A percentile compares a stretch with the other conserved stretches of the same genome.
phyloP scores from a whole-genome alignment of 208 protist genomes.

The Acanthamoeba healyi region DNA sequence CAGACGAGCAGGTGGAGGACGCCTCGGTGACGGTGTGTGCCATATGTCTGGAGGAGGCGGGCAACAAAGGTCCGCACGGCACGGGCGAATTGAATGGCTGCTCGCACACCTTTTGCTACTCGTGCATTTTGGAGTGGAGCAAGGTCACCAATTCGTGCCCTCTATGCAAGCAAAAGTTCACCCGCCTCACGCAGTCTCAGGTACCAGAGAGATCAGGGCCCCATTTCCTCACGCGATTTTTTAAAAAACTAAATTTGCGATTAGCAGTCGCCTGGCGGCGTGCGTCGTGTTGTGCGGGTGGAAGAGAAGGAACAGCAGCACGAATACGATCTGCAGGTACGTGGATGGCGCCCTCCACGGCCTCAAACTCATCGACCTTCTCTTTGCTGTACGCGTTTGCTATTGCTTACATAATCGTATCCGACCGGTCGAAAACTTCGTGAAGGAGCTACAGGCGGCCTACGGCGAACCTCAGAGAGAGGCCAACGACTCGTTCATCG shows the following conservation, averaged over 20 bases:
- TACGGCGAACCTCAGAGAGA: neutral
- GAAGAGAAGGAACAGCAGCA: conserved; percentile 2
- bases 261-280: neutral
- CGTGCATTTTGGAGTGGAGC: conserved; percentile 72
- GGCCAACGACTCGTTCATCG: conserved; percentile 40
- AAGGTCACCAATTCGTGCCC: conserved; percentile 66
- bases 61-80: conserved; percentile 5
- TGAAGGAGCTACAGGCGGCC: neutral
- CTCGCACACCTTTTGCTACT: conserved; percentile 43
- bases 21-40: neutral
- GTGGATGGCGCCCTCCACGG: neutral
- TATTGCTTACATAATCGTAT: too few relatives aligned
- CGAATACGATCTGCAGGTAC: conserved; percentile 19
- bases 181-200: conserved; percentile 4
- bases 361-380: too few relatives aligned
- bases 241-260: too few relatives aligned
- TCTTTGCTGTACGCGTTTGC: neutral
- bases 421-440: too few relatives aligned
- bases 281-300: neutral
- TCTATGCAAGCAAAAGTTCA: conserved; percentile 51
- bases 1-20: neutral
- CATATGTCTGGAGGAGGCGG: conserved; percentile 40
- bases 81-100: conserved; percentile 52
- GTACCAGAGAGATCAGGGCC: neutral
- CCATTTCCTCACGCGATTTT: neutral